phyloP scores from a whole-genome alignment of 805 yeast species.

The Metschnikowia continentalis region DNA sequence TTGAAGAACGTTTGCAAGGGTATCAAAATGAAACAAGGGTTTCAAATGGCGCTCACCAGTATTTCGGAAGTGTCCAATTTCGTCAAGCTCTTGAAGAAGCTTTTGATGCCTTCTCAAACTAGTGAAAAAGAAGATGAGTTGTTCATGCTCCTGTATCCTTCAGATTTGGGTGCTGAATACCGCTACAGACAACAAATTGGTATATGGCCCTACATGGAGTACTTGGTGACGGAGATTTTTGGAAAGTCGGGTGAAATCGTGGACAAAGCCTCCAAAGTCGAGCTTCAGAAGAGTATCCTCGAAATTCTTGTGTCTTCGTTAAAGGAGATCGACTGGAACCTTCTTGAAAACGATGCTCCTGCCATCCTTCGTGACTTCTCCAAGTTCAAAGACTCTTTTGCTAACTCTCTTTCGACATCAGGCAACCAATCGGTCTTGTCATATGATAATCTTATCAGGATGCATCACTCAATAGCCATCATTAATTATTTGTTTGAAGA shows the following conservation, averaged over 20 bases:
- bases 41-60: conserved; percentile 42
- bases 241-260: conserved; percentile 43
- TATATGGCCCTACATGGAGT: conserved; percentile 77
- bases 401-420: conserved; percentile 16
- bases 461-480: conserved; percentile 67
- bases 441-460: conserved; percentile 38
- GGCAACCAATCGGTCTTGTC: conserved; percentile 15
- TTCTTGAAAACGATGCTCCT: conserved; percentile 51
- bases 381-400: conserved; percentile 20
- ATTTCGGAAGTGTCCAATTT: conserved; percentile 63
- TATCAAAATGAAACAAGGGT: conserved; percentile 15
- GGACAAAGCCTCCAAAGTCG: conserved; percentile 28
- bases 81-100: conserved; percentile 45
- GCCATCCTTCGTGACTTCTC: conserved; percentile 31
- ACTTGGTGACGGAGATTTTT: conserved; percentile 62
- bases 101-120: conserved; percentile 28
- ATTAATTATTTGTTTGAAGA: conserved; percentile 61
- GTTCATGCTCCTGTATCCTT: conserved; percentile 49
- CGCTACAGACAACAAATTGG: conserved; percentile 52
- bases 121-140: conserved; percentile 18
- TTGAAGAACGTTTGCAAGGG: conserved; percentile 7
- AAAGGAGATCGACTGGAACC: conserved; percentile 35
- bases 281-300: conserved; percentile 54
- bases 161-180: conserved; percentile 55
- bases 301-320: conserved; percentile 43